Percentiles rank a stretch among this genome's conserved stretches.
Evolutionary conservation across 1,284 basidiomycete genomes (phyloP).

Genomic region (Fomes fomentarius): DNA sequence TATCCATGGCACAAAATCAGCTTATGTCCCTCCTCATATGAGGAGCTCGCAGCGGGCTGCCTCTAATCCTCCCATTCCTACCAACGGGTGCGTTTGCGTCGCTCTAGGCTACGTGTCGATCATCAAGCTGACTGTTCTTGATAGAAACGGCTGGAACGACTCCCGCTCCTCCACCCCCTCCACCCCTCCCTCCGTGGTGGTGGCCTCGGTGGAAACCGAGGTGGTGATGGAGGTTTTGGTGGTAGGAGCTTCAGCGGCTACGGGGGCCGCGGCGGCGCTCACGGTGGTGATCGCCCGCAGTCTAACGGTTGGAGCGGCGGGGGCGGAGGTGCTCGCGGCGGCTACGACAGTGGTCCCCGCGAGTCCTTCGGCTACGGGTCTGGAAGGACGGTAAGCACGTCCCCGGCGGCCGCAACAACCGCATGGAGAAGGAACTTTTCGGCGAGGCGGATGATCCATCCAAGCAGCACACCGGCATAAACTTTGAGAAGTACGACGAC

Average conservation of each 20-base stretch:
- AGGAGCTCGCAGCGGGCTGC: conserved; percentile 82
- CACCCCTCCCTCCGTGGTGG: too few species aligned
- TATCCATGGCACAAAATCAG: conserved; percentile 73
- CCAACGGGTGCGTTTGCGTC: conserved; percentile 50
- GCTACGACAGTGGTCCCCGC: conserved; percentile 47
- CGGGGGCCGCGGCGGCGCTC: conserved; percentile 41
- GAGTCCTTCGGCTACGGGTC: conserved; percentile 72
- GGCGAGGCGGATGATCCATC: conserved; percentile 86
- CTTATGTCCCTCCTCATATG: conserved; percentile 94
- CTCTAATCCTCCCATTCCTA: conserved; percentile 49
- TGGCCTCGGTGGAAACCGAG: conserved; percentile 42
- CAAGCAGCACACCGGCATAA: conserved; percentile 95
- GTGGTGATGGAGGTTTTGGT: conserved; percentile 43
- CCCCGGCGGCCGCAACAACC: conserved; percentile 78
- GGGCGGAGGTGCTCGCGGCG: conserved; percentile 26
- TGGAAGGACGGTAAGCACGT: conserved; percentile 94
- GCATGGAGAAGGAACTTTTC: conserved; percentile 95
- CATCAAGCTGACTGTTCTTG: conserved; percentile 15
- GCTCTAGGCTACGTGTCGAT: conserved; percentile 20
- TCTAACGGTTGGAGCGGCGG: conserved; percentile 41
- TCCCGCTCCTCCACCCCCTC: conserved; percentile 61
- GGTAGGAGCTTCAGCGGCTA: conserved; percentile 52
- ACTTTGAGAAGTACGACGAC: conserved; percentile 99
- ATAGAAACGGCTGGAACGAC: conserved; percentile 74
- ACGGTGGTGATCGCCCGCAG: conserved; percentile 41